phyloP scores from a whole-genome alignment of 495 filamentous ascomycete genomes.

The Podospora pseudoanserina region DNA sequence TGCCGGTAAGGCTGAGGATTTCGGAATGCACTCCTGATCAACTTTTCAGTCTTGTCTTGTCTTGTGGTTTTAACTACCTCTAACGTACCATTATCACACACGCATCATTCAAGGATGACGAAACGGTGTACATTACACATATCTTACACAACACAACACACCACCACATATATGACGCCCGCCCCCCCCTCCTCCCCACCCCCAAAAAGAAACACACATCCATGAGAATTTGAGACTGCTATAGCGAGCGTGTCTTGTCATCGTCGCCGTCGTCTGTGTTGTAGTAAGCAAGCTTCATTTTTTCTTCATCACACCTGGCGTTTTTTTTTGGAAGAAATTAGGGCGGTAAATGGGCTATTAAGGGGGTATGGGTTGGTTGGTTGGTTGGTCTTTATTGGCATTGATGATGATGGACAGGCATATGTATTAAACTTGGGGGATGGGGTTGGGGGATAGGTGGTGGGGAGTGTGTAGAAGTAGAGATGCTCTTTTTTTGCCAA shows the following conservation, averaged over 20 bases:
- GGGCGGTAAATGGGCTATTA: constrained; percentile 12
- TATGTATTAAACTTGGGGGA: constrained; percentile 26
- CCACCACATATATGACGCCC: background rate
- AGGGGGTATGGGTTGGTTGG: background rate
- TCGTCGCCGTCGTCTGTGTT: constrained; percentile 18
- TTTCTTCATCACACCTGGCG: constrained; percentile 23
- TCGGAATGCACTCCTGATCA: constrained; percentile 34
- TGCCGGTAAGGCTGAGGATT: constrained; percentile 73
- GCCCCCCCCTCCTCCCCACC: background rate
- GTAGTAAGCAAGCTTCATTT: constrained; percentile 28
- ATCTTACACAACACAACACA: background rate
- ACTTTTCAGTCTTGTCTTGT: background rate
- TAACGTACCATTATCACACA: background rate
- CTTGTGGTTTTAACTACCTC: background rate
- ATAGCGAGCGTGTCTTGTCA: constrained; percentile 15
- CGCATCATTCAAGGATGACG: constrained; percentile 4
- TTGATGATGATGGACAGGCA: constrained; percentile 20
- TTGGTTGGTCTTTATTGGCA: constrained; percentile 23
- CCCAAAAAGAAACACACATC: background rate
- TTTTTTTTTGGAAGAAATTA: constrained; percentile 28
- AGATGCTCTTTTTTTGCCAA: background rate
- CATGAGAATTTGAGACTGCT: constrained; percentile 19
- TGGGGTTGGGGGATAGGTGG: constrained; percentile 13
- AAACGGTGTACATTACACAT: constrained; percentile 11
- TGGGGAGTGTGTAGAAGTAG: background rate